Evolutionary conservation across 257 asterid genomes (phyloP), one percentile per base, ranked within the genome.

Genomic region (Rehmannia glutinosa): DNA sequence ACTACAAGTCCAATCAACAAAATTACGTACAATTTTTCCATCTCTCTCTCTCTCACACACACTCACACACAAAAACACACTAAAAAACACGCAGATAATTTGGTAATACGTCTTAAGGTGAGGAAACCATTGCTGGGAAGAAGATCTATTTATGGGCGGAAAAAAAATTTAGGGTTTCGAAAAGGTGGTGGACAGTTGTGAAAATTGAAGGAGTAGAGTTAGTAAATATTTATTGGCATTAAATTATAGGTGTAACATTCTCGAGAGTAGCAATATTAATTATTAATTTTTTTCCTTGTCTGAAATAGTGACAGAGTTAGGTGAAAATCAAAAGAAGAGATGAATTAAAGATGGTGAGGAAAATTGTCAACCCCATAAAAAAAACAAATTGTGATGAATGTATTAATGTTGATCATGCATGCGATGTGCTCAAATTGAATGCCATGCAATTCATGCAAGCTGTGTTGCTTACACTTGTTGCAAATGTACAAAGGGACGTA

Each of bases 1-100:
- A 82, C 39, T 41, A 72, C 73, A 17, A 78, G 35, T 23, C 71
- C 78, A 55, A 79, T 71, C 60, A 86, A 75, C 61, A 76, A 70
- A 71, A 79, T 28, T n/a, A 73, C 74, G 36, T 59, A 75, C 67
- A 61, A 60, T 64, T 75, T 86, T 20, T 62, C 85, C 96, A 83
- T 83, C 24, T 64, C 74, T 71, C 63, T 66, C 33, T 28, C 33
- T 60, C 13, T 35, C 42, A 9, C 53, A 28, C 62, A 24, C 47
- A 54, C 13, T 2, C 35, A 6, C 41, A 19, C 27, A 17, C 21
- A 45, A 10, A 49, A 16, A 35, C 23, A 64, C 69, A 32, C 11
- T 16, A 15, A 56, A 19, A 30, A 7, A 12, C 13, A 61, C 9
- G 6, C 1, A 24, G 51, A 27, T 43, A 25, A 69, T 38, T 2